These are phyloP conservation scores for Daldinia vernicosa DNA, from an alignment of 495 filamentous ascomycete species.

Conservation along the genomic window DNA sequence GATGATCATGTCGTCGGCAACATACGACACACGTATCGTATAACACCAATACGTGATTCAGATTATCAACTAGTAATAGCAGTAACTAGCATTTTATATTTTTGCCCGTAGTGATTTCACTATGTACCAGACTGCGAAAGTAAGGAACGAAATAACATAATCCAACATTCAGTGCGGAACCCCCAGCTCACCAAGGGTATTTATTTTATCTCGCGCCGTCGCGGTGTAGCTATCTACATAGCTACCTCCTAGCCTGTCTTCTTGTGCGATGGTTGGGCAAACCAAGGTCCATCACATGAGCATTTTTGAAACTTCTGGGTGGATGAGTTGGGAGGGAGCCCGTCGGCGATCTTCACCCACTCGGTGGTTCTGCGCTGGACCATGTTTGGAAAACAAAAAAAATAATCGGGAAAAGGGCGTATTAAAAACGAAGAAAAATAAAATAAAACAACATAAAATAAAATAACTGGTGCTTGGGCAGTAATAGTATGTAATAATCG, in stretches of 20 bases:
- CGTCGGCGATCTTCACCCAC: background rate
- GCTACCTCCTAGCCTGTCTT: background rate
- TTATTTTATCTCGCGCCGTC: background rate
- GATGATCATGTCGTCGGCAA: background rate
- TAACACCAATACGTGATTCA: background rate
- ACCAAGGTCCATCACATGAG: background rate
- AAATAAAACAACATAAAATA: background rate
- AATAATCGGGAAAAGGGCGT: background rate
- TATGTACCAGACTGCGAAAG: background rate
- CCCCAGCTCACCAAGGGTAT: background rate
- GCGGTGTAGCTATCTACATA: background rate
- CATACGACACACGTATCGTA: background rate
- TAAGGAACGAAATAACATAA: background rate
- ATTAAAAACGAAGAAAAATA: background rate
- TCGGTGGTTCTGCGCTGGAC: background rate
- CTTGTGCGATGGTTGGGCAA: conserved; percentile 1
- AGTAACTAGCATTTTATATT: background rate
- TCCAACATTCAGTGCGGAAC: background rate
- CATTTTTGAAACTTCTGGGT: conserved; percentile 5
- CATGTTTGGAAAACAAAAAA: background rate
- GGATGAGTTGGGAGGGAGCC: background rate
- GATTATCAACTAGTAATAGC: background rate
- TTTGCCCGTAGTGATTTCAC: background rate
- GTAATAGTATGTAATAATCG: background rate
- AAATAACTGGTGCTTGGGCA: background rate